Evolutionary conservation across 345 rosid species (phyloP), one percentile per base, ranked within the genome.

Genomic region (Dipteronia dyeriana): DNA sequence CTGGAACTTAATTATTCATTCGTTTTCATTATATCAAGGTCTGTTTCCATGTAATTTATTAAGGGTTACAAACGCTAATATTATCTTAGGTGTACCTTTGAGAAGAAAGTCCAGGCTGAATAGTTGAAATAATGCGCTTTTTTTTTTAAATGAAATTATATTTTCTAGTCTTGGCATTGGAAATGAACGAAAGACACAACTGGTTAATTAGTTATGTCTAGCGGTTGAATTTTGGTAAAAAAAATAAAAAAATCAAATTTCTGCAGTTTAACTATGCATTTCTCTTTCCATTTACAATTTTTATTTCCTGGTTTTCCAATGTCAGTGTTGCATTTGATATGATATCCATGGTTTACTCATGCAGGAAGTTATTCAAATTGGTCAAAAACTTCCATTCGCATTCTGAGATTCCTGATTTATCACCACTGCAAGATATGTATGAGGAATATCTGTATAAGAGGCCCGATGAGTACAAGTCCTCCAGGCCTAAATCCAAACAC

Each of bases 321-420:
- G 34, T 39, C 57, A 38, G 29, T 62, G 75, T 76, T 5, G 29
- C 64, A 41, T 53, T 2, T 7, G 6, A 74, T 47, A 68, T 81
- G 26, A 68, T 20, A 31, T 76, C 74, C 14, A 47, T 74, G 79
- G 80, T 66, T 56, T 73, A 65, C 77, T 86, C 71, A 7, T 84
- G 78, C 85, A 93, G 98, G 97, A 88, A 85, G 71, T 69, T 84
- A 72, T 20, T 84, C 69, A 86, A 85, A 76, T 71, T 83, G 38
- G 66, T 84, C 26, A 62, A 78, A 79, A 75, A 61, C 75, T 79
- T 80, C 49, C 76, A 75, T 68, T 76, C 80, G 47, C 83, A 78
- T 59, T 68, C 91, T 78, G 79, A 67, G 29, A 26, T 80, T 79
- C 84, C 85, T 54, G 92, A 88, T 81, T 74, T 86, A 61, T 85